phyloP scores from a whole-genome alignment of 768 basidiomycete species.

The Stropharia rugosoannulata region DNA sequence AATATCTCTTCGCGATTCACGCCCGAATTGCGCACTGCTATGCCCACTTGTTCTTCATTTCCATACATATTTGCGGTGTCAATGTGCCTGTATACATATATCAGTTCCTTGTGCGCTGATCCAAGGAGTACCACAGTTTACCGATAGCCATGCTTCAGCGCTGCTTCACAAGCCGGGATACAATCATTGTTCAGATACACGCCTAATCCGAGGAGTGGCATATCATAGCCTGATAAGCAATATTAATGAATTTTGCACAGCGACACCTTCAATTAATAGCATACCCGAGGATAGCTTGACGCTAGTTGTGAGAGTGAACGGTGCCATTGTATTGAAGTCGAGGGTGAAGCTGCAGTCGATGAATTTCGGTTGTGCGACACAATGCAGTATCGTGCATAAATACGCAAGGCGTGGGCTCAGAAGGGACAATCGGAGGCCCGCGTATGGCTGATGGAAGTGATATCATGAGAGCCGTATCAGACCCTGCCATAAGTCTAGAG shows the following conservation, averaged over 20 bases:
- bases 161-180: slow-evolving; percentile 8
- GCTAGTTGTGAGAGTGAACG: slow-evolving; percentile 2
- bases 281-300: slow-evolving; percentile 9
- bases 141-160: slow-evolving; percentile 13
- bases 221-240: slow-evolving; percentile 7
- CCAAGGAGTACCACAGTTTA: neutral
- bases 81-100: slow-evolving; percentile 3
- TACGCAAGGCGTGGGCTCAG: neutral
- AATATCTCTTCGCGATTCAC: slow-evolving; percentile 11
- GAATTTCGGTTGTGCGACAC: neutral
- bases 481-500: too few relatives aligned
- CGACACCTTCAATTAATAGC: neutral
- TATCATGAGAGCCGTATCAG: too few relatives aligned
- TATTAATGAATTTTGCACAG: neutral
- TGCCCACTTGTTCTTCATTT: slow-evolving; percentile 14
- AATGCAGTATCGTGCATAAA: neutral
- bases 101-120: neutral
- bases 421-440: neutral
- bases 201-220: slow-evolving; percentile 13
- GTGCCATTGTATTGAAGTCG: neutral
- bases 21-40: slow-evolving; percentile 10
- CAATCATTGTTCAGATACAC: slow-evolving; percentile 9
- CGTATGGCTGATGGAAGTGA: too few relatives aligned
- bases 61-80: slow-evolving; percentile 14
- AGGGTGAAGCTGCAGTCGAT: neutral